phyloP scores from a whole-genome alignment of 495 filamentous ascomycete species.

The Penicillium cosmopolitanum region DNA sequence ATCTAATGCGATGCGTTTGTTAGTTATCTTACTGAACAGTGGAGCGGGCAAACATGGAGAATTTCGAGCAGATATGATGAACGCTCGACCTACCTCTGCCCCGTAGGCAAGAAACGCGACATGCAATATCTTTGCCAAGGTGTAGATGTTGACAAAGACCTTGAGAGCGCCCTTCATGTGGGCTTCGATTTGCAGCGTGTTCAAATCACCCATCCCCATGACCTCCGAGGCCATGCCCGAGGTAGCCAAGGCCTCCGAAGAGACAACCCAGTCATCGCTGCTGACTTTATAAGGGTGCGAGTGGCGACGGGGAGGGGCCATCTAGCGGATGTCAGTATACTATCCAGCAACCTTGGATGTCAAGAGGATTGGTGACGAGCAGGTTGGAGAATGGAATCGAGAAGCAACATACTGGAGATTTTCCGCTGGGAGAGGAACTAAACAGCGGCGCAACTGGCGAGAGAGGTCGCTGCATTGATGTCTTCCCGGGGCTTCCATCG shows the following conservation, averaged over 20 bases:
- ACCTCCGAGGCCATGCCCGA: slow-evolving; percentile 8
- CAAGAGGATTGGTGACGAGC: background rate
- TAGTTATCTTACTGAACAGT: background rate
- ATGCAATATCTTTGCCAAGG: slow-evolving; percentile 41
- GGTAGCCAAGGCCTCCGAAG: background rate
- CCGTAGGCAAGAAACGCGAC: slow-evolving; percentile 39
- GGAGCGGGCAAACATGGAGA: too few species aligned
- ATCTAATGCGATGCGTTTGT: slow-evolving; percentile 24
- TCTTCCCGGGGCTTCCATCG: background rate
- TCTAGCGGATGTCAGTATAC: slow-evolving; percentile 11
- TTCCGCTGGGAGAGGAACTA: background rate
- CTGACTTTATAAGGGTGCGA: slow-evolving; percentile 38
- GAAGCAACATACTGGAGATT: background rate
- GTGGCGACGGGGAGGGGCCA: slow-evolving; percentile 26
- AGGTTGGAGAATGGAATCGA: background rate
- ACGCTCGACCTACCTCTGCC: slow-evolving; percentile 32
- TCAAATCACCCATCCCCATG: slow-evolving; percentile 24
- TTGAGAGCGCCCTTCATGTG: slow-evolving; percentile 29
- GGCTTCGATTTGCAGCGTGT: slow-evolving; percentile 17
- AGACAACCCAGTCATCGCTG: slow-evolving; percentile 36
- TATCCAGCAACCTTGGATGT: background rate
- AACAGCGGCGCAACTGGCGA: background rate
- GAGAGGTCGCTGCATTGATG: background rate
- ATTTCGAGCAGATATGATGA: background rate
- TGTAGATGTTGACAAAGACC: slow-evolving; percentile 39